A percentile compares a stretch with the other conserved stretches of the same genome.
Conservation (phyloP, 176 grass and related monocot species). For the Hsuehochloa calcarea region DNA sequence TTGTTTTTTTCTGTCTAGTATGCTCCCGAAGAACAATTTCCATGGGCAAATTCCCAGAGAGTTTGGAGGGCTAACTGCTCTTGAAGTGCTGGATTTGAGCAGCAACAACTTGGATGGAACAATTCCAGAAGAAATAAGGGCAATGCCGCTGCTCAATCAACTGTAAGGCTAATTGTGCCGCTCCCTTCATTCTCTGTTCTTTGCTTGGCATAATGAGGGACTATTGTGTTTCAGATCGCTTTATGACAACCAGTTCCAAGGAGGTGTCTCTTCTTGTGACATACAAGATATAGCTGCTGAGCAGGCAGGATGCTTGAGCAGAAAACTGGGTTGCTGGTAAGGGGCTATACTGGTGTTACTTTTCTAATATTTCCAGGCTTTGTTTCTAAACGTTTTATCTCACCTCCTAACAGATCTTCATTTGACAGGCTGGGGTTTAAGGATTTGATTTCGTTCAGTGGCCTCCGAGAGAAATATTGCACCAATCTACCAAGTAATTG, state of each 20-base stretch:
- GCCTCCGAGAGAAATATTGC: constrained; percentile 23
- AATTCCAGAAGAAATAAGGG: constrained; percentile 62
- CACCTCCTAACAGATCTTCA: constrained; percentile 19
- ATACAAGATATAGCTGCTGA: constrained; percentile 25
- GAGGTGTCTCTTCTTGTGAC: constrained; percentile 4
- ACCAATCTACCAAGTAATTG: constrained; percentile 49
- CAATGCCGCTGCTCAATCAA: constrained; percentile 72
- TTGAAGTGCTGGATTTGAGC: constrained; percentile 86
- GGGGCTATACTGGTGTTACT: background rate
- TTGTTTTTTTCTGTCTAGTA: constrained; percentile 45
- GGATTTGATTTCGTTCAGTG: constrained; percentile 36
- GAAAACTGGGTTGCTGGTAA: constrained; percentile 67
- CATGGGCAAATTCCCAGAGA: constrained; percentile 70
- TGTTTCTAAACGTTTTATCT: constrained; percentile 29
- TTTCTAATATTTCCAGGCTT: constrained; percentile 13
- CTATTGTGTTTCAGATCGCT: constrained; percentile 46
- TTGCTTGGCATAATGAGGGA: constrained; percentile 18
- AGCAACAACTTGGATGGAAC: constrained; percentile 69
- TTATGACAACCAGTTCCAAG: constrained; percentile 51
- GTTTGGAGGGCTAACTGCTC: constrained; percentile 56
- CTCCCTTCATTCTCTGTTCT: background rate
- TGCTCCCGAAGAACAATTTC: constrained; percentile 72
- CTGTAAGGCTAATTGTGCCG: constrained; percentile 37
- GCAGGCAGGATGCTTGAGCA: constrained; percentile 40
- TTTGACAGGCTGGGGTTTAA: constrained; percentile 34